These are phyloP conservation scores for Suhomyces wounanorum DNA, from an alignment of 1,139 yeast species.

Conservation along the genomic window DNA sequence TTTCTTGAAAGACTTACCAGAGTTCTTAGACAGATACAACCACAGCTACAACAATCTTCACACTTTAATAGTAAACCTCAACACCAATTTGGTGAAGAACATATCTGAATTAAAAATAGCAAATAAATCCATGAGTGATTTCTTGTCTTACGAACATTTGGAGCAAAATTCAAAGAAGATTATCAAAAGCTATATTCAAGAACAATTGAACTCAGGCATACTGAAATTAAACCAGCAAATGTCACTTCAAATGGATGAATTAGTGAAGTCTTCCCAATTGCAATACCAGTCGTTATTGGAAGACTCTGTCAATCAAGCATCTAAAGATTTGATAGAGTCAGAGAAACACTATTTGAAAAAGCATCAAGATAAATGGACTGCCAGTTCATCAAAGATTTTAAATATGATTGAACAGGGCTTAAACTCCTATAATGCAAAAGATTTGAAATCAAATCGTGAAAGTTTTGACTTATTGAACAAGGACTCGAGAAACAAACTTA, in stretches of 20 bases:
- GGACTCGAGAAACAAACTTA: conserved; percentile 6
- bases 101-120: conserved; percentile 9
- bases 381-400: conserved; percentile 7
- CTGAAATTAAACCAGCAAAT: conserved; percentile 5
- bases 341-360: conserved; percentile 11
- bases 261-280: conserved; percentile 3
- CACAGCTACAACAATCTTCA: conserved; percentile 13
- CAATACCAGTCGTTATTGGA: conserved; percentile 12
- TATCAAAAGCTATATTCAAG: conserved; percentile 7
- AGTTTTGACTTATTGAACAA: conserved; percentile 7
- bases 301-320: conserved; percentile 10
- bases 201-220: conserved; percentile 3
- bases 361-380: conserved; percentile 12
- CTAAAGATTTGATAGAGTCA: conserved; percentile 11
- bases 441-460: conserved; percentile 3
- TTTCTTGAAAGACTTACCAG: conserved; percentile 14
- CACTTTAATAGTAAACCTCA: conserved; percentile 11
- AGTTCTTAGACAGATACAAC: conserved; percentile 15
- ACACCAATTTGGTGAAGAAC: conserved; percentile 7
- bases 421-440: conserved; percentile 4
- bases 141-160: conserved; percentile 10
- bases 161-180: conserved; percentile 5
- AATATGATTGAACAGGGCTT: conserved; percentile 7
- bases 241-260: neutral
- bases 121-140: conserved; percentile 12